Percentiles rank a stretch among this genome's conserved stretches.
Evolutionary conservation across 495 filamentous ascomycete genomes (phyloP).

Genomic region (Lasiosphaeria ovina): DNA sequence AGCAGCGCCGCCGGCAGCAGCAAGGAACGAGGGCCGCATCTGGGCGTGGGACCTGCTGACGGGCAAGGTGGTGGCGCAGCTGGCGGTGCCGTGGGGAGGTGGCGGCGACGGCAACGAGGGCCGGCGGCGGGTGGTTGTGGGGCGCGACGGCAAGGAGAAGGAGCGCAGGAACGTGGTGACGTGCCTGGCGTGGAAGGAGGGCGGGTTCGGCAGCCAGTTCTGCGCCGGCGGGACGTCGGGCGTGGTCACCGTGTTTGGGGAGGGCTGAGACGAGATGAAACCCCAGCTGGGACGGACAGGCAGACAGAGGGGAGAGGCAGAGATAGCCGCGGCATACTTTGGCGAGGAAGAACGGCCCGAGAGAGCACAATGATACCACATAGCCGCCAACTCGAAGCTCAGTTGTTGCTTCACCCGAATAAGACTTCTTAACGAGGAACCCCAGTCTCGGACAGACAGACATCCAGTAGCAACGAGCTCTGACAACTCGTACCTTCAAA

Average conservation of each 20-base stretch:
- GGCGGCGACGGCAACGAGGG: slow-evolving; percentile 57
- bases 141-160: slow-evolving; percentile 52
- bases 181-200: slow-evolving; percentile 71
- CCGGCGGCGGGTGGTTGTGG: slow-evolving; percentile 42
- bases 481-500: no score
- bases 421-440: no score
- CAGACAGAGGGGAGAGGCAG: not conserved
- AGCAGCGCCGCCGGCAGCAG: slow-evolving; percentile 17
- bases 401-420: no score
- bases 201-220: slow-evolving; percentile 59
- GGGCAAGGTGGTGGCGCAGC: slow-evolving; percentile 61
- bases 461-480: no score
- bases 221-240: slow-evolving; percentile 55
- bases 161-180: slow-evolving; percentile 52
- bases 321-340: slow-evolving; percentile 8
- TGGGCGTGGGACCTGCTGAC: slow-evolving; percentile 89
- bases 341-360: not conserved
- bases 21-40: slow-evolving; percentile 58
- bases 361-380: no score
- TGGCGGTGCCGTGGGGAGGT: slow-evolving; percentile 60
- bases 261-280: slow-evolving; percentile 20
- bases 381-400: no score
- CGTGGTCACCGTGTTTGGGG: slow-evolving; percentile 54
- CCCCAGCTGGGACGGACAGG: no score
- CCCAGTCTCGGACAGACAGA: no score